A percentile compares a stretch with the other conserved stretches of the same genome.
Evolutionary conservation across 176 grass and related monocot species (phyloP).

Genomic region (Oropetium thomaeum): DNA sequence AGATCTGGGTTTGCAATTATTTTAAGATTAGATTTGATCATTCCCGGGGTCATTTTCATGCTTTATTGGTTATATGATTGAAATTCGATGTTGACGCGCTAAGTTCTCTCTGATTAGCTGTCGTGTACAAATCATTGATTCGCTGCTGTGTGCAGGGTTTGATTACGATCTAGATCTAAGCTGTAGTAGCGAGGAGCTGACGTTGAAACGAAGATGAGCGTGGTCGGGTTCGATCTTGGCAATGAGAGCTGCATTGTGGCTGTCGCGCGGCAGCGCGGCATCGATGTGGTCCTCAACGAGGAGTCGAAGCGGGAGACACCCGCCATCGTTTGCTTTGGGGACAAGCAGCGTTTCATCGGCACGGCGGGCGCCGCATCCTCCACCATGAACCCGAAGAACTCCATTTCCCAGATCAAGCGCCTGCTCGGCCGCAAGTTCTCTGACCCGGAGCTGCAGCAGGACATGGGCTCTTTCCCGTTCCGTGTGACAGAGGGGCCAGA

Average conservation of each 20-base stretch:
- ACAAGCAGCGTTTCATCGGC: conserved; percentile 90
- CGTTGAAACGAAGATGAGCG: conserved; percentile 55
- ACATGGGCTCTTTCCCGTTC: conserved; percentile 59
- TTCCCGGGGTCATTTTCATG: too few species aligned
- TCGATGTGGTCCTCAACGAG: conserved; percentile 91
- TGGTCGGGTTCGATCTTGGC: conserved; percentile 83
- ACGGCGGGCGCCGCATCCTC: conserved; percentile 56
- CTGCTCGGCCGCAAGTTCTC: conserved; percentile 58
- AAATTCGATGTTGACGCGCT: too few species aligned
- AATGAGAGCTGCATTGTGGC: conserved; percentile 88
- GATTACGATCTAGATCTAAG: conserved; percentile 13
- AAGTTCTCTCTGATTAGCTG: too few species aligned
- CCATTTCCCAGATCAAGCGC: conserved; percentile 87
- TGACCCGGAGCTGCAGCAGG: conserved; percentile 66
- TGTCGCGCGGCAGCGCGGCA: conserved; percentile 79
- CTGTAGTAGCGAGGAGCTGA: neutral
- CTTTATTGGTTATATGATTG: too few species aligned
- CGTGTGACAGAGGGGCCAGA: conserved; percentile 63
- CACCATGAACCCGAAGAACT: conserved; percentile 87
- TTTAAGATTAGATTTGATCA: too few species aligned
- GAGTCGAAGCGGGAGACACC: conserved; percentile 95
- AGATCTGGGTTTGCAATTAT: too few species aligned
- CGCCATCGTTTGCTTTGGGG: conserved; percentile 76
- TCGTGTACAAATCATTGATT: too few species aligned
- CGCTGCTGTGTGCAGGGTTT: neutral